Evolutionary conservation across 2,329 filamentous ascomycete species (phyloP).

Genomic region (Drechslerella dactyloides): DNA sequence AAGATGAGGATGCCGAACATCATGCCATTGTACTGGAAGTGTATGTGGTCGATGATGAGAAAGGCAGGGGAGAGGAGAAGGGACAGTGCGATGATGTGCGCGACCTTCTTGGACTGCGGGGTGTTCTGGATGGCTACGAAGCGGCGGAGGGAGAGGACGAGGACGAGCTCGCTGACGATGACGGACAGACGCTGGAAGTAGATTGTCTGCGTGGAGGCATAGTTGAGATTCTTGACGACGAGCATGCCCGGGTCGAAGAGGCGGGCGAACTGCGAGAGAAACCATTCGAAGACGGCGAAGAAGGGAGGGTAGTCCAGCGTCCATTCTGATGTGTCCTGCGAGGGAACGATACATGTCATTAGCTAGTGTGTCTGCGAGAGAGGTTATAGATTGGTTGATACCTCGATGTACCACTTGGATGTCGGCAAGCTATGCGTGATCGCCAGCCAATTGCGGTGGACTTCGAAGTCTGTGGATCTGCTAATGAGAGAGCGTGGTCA

Average conservation of each 20-base stretch:
- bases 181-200: constrained; percentile 93
- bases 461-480: constrained; percentile 98
- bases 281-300: constrained; percentile 96
- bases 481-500: constrained; percentile 61
- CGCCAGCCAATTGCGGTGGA: constrained; percentile 97
- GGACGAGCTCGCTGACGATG: constrained; percentile 79
- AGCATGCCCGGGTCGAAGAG: constrained; percentile 83
- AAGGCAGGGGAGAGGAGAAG: constrained; percentile 90
- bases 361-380: neutral
- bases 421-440: constrained; percentile 88
- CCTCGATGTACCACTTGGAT: constrained; percentile 92
- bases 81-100: constrained; percentile 85
- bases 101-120: constrained; percentile 60
- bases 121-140: constrained; percentile 59
- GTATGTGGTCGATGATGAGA: constrained; percentile 96
- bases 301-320: constrained; percentile 98
- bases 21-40: constrained; percentile 98
- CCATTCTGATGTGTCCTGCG: constrained; percentile 92
- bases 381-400: constrained; percentile 55
- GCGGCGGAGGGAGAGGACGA: constrained; percentile 81
- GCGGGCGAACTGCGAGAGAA: constrained; percentile 78
- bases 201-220: constrained; percentile 90
- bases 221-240: constrained; percentile 76
- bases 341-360: constrained; percentile 32
- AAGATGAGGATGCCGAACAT: constrained; percentile 89